These are phyloP conservation scores for Lathyrus aphaca DNA, from an alignment of 306 rosid genomes.

Conservation along the genomic window DNA sequence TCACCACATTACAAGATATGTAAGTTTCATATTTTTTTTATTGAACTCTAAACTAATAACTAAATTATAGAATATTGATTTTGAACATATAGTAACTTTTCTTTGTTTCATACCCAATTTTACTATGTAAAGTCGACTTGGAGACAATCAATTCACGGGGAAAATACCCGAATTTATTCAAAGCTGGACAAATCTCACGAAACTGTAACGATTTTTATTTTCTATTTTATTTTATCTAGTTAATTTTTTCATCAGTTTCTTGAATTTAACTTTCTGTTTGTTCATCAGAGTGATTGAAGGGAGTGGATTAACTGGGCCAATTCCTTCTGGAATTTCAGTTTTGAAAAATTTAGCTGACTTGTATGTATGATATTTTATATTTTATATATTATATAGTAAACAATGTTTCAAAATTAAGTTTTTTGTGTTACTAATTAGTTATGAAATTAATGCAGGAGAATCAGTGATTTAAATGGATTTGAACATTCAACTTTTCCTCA, in stretches of 20 bases:
- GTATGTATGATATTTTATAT: constrained; percentile 49
- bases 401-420: neutral
- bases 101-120: neutral
- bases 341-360: constrained; percentile 45
- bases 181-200: constrained; percentile 56
- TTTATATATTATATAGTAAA: neutral
- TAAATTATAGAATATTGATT: neutral
- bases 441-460: constrained; percentile 54
- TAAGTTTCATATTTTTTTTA: constrained; percentile 39
- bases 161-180: constrained; percentile 59
- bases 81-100: neutral
- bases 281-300: constrained; percentile 56
- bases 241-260: neutral
- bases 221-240: neutral
- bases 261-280: neutral
- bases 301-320: constrained; percentile 67
- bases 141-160: constrained; percentile 58
- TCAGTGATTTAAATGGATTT: constrained; percentile 30
- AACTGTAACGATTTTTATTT: constrained; percentile 40
- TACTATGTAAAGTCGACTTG: constrained; percentile 50
- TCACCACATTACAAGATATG: constrained; percentile 53
- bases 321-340: constrained; percentile 43
- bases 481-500: constrained; percentile 44
- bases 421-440: constrained; percentile 1
- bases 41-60: neutral